A percentile compares a stretch with the other conserved stretches of the same genome.
phyloP scores from a whole-genome alignment of 768 basidiomycete genomes.

The Auricularia heimuer region DNA sequence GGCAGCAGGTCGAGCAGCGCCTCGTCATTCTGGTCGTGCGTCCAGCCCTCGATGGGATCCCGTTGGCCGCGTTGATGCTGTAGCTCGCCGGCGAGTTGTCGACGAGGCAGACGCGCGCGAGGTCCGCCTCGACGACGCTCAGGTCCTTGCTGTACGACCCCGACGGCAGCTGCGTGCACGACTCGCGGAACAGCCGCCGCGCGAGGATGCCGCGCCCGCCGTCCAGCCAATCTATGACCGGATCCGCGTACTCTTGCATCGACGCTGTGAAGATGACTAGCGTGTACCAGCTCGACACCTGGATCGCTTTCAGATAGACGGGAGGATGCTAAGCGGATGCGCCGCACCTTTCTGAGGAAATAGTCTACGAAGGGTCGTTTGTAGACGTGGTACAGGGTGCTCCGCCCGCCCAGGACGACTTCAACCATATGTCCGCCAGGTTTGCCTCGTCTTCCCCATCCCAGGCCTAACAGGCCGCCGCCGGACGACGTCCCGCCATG shows the following conservation, averaged over 20 bases:
- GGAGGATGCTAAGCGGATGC: neutral
- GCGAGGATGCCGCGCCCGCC: conserved; percentile 84
- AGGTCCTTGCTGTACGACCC: conserved; percentile 95
- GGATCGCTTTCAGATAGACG: neutral
- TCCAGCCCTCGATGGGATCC: conserved; percentile 99
- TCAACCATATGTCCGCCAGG: conserved; percentile 83
- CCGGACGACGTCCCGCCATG: conserved; percentile 26
- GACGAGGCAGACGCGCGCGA: conserved; percentile 86
- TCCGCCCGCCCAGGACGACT: conserved; percentile 79
- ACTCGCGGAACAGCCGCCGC: conserved; percentile 90
- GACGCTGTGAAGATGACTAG: conserved; percentile 98
- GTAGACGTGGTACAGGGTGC: conserved; percentile 94
- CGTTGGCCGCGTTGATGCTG: conserved; percentile 85
- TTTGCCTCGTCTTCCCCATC: conserved; percentile 47
- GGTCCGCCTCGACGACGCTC: conserved; percentile 76
- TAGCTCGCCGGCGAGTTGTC: conserved; percentile 96
- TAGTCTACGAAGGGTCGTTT: conserved; percentile 97
- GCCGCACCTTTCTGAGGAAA: conserved; percentile 71
- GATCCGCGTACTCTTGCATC: conserved; percentile 99
- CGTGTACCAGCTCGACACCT: conserved; percentile 99
- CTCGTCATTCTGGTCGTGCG: conserved; percentile 92
- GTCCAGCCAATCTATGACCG: conserved; percentile 98
- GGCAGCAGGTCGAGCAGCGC: conserved; percentile 92
- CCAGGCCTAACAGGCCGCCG: conserved; percentile 47
- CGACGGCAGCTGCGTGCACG: conserved; percentile 84